These are phyloP conservation scores for Atalantia buxifolia DNA, from an alignment of 345 rosid genomes.

Conservation along the genomic window DNA sequence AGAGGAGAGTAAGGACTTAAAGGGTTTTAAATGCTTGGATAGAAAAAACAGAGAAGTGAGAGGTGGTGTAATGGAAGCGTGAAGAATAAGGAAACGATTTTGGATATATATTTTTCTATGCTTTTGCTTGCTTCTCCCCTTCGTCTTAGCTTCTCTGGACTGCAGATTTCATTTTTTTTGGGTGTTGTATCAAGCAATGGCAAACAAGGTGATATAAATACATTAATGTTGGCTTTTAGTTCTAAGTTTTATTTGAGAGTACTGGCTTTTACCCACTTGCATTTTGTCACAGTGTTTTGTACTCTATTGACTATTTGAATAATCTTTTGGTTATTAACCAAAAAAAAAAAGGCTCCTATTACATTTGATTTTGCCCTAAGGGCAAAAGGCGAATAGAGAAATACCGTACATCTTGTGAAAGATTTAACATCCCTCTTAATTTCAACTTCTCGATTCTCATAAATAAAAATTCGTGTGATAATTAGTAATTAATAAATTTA, in stretches of 20 bases:
- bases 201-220: constrained; percentile 12
- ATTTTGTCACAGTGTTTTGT: background rate
- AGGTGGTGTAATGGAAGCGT: constrained; percentile 26
- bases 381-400: no score
- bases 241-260: background rate
- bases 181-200: background rate
- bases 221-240: background rate
- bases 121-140: background rate
- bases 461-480: no score
- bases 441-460: no score
- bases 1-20: background rate
- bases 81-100: constrained; percentile 35
- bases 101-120: constrained; percentile 23
- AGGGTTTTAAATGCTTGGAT: constrained; percentile 16
- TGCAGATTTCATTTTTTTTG: background rate
- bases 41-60: background rate
- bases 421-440: no score
- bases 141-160: background rate
- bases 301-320: background rate
- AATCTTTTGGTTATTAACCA: background rate
- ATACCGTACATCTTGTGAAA: no score
- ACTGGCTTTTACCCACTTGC: background rate
- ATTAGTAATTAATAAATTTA: no score
- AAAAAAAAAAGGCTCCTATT: background rate
- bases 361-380: no score